These are phyloP conservation scores for Solanum paucissectum DNA, from an alignment of 257 asterid species.

Conservation along the genomic window DNA sequence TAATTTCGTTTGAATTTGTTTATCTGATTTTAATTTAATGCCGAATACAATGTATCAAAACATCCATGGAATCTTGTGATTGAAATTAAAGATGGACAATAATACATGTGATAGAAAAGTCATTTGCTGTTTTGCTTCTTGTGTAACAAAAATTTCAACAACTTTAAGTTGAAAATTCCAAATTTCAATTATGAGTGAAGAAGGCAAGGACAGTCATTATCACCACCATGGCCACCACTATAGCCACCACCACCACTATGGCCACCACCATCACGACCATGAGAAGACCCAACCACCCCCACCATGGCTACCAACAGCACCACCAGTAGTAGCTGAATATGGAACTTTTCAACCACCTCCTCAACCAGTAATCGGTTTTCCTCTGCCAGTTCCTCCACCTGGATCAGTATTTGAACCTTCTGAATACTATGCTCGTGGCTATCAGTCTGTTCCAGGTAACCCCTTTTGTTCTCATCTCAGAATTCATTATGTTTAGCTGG, in stretches of 20 bases:
- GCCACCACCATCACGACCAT: slow-evolving; percentile 1
- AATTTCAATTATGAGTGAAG: slow-evolving; percentile 36
- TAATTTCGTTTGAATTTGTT: neutral
- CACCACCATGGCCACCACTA: slow-evolving; percentile 1
- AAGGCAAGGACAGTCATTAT: slow-evolving; percentile 24
- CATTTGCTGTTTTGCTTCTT: neutral
- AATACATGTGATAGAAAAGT: neutral
- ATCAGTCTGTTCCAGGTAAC: slow-evolving; percentile 79
- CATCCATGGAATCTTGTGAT: neutral
- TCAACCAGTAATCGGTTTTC: slow-evolving; percentile 62
- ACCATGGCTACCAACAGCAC: slow-evolving; percentile 5
- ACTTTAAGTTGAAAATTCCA: neutral
- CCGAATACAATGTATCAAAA: neutral
- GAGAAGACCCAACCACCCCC: neutral
- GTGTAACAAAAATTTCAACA: neutral
- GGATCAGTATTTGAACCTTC: slow-evolving; percentile 41
- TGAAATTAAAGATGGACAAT: neutral
- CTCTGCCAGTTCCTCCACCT: slow-evolving; percentile 85
- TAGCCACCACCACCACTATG: slow-evolving; percentile 11
- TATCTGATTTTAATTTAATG: no score
- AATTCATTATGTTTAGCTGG: neutral
- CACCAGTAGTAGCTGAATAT: slow-evolving; percentile 34
- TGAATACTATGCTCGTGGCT: slow-evolving; percentile 58
- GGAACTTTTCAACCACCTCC: slow-evolving; percentile 81
- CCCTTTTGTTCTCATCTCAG: neutral